Base-by-base conservation (phyloP, 345 rosid species). In the Brassica rapa region DNA sequence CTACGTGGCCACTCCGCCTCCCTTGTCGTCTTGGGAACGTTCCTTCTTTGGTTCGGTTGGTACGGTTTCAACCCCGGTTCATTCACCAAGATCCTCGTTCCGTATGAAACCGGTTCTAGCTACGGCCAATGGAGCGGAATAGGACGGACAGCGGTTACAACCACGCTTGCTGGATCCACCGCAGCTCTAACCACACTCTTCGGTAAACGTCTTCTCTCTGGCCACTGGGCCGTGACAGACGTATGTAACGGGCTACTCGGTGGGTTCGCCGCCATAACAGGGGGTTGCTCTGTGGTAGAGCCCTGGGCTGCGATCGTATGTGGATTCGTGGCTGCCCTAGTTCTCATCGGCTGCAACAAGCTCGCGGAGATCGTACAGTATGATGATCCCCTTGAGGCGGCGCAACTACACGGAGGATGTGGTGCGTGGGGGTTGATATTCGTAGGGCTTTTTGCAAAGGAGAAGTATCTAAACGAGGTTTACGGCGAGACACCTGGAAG, bases 161-260 rank as follows among this genome's bases (percentile, higher is more conserved):
- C 97, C 25, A 92, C 96, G 0, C 74, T 92, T 10, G 91, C 97
- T 0, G 97, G 97, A 0, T 89, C 84, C 78, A 87, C 92, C 0
- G 97, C 97, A 0, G 97, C 93, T 4, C 68, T 92, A 46, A 90
- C 95, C 11, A 92, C 97, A 1, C 90, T 92, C 4, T 92, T 92
- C 12, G 90, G 88, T 0, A 90, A 89, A 62, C 83, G 95, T 24
- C 60, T 92, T 6, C 64, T 92, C 11, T 86, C 91, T 0, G 97
- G 95, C 4, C 95, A 92, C 59, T 92, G 97, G 97, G 88, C 90
- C 68, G 97, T 89, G 21, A 89, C 92, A 0, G 97, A 92, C 53
- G 97, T 92, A 1, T 92, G 97, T 56, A 92, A 92, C 64, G 97
- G 97, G 11, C 71, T 92, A 61, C 91, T 92, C 9, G 97, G 97